These are phyloP conservation scores for Chamaenerion angustifolium DNA, from an alignment of 345 rosid species.

Conservation along the genomic window DNA sequence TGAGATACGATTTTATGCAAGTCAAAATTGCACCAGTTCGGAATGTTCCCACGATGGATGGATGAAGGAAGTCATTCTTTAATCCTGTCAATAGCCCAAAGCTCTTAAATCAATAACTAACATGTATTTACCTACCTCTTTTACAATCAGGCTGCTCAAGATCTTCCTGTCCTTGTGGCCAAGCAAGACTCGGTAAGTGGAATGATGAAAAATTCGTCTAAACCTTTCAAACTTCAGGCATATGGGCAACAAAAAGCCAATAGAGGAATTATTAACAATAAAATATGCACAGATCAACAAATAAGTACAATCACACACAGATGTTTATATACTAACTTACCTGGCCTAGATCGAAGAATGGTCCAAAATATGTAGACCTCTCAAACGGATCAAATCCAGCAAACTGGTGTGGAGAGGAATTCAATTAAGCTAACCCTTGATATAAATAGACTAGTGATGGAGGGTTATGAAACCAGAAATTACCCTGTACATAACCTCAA, in stretches of 20 bases:
- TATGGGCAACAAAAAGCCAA: not conserved
- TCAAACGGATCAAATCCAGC: slow-evolving; percentile 97
- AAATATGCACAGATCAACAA: not conserved
- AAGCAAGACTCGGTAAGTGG: slow-evolving; percentile 72
- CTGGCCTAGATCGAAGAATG: slow-evolving; percentile 84
- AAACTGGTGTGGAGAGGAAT: slow-evolving; percentile 35
- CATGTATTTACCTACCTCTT: slow-evolving; percentile 44
- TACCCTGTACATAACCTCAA: slow-evolving; percentile 93
- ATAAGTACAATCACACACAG: slow-evolving; percentile 1
- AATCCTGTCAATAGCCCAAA: not conserved
- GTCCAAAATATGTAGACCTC: slow-evolving; percentile 89
- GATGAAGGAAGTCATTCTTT: not conserved
- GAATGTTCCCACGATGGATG: not conserved
- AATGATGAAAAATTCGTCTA: slow-evolving; percentile 87
- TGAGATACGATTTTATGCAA: no score
- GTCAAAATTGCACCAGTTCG: no score
- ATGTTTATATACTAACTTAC: slow-evolving; percentile 18
- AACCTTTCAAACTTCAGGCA: slow-evolving; percentile 67
- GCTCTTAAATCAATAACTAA: not conserved
- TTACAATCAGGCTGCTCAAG: slow-evolving; percentile 66
- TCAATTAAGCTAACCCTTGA: not conserved
- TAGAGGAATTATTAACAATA: not conserved
- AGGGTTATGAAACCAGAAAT: not conserved
- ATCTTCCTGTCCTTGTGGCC: slow-evolving; percentile 76
- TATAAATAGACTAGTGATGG: not conserved